A percentile compares a stretch with the other conserved stretches of the same genome.
These are phyloP conservation scores for Iris macrosiphon DNA, from an alignment of 106 monocot genomes.

Conservation along the genomic window DNA sequence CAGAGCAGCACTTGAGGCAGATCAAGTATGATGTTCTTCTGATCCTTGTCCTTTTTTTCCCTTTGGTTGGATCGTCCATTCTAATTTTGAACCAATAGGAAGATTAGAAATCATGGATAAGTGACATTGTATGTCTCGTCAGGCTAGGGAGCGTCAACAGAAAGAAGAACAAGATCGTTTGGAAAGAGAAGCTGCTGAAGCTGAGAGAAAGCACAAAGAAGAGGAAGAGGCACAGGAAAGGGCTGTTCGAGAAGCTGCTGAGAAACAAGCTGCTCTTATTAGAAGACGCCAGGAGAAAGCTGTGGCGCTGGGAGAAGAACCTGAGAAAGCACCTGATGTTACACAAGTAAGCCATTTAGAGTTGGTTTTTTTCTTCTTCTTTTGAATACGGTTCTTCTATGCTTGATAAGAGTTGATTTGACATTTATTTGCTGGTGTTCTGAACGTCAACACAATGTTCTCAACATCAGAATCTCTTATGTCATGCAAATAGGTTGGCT, in stretches of 20 bases:
- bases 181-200: slow-evolving; percentile 82
- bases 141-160: slow-evolving; percentile 91
- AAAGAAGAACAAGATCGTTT: slow-evolving; percentile 72
- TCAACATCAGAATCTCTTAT: too few relatives aligned
- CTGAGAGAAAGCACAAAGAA: slow-evolving; percentile 60
- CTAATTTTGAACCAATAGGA: neutral
- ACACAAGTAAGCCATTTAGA: slow-evolving; percentile 51
- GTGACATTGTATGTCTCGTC: neutral
- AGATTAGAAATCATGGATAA: too few relatives aligned
- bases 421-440: too few relatives aligned
- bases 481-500: too few relatives aligned
- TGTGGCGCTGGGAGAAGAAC: slow-evolving; percentile 72
- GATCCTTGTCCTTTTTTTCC: neutral
- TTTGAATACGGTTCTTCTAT: too few relatives aligned
- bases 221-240: slow-evolving; percentile 75
- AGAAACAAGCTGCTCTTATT: slow-evolving; percentile 77
- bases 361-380: neutral
- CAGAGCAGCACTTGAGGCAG: slow-evolving; percentile 87
- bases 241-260: slow-evolving; percentile 65
- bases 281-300: slow-evolving; percentile 89
- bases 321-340: slow-evolving; percentile 79
- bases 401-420: too few relatives aligned
- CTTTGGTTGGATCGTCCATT: neutral
- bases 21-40: slow-evolving; percentile 39
- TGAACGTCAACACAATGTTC: too few relatives aligned